Conservation (phyloP, 2,329 filamentous ascomycete species). For the Arthrobotrys conoides region DNA sequence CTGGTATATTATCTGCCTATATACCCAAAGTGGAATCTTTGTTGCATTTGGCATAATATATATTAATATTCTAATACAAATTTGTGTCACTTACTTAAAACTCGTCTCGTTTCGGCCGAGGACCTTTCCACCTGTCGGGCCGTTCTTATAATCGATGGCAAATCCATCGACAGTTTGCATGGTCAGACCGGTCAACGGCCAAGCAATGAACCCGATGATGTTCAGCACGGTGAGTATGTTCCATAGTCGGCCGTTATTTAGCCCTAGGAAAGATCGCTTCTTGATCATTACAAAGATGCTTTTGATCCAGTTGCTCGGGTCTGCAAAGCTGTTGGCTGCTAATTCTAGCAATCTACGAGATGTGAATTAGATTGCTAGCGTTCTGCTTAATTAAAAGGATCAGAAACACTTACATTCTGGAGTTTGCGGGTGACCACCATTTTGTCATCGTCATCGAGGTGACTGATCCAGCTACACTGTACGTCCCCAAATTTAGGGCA, state of each 20-base stretch:
- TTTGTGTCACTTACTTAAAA: not conserved
- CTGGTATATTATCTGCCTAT: too few relatives aligned
- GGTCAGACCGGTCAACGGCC: slow-evolving; percentile 41
- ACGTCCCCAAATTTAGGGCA: slow-evolving; percentile 30
- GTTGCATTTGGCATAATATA: too few relatives aligned
- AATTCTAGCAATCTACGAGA: slow-evolving; percentile 9
- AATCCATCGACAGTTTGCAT: slow-evolving; percentile 42
- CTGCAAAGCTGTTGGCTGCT: slow-evolving; percentile 12
- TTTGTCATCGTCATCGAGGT: slow-evolving; percentile 26
- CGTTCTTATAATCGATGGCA: not conserved
- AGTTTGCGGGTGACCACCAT: not conserved
- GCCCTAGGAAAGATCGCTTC: not conserved
- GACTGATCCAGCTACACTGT: slow-evolving; percentile 12
- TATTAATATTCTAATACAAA: too few relatives aligned
- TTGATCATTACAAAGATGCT: not conserved
- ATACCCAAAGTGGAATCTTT: too few relatives aligned
- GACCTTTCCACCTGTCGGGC: slow-evolving; percentile 5
- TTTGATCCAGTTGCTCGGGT: slow-evolving; percentile 22
- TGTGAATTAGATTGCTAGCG: not conserved
- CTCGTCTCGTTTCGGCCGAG: slow-evolving; percentile 13
- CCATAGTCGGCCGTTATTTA: slow-evolving; percentile 21
- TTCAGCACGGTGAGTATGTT: slow-evolving; percentile 14
- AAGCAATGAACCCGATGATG: slow-evolving; percentile 29
- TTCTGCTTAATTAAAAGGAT: not conserved
- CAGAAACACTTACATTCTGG: not conserved